phyloP scores from a whole-genome alignment of 345 rosid species.

The Gossypium bickii region DNA sequence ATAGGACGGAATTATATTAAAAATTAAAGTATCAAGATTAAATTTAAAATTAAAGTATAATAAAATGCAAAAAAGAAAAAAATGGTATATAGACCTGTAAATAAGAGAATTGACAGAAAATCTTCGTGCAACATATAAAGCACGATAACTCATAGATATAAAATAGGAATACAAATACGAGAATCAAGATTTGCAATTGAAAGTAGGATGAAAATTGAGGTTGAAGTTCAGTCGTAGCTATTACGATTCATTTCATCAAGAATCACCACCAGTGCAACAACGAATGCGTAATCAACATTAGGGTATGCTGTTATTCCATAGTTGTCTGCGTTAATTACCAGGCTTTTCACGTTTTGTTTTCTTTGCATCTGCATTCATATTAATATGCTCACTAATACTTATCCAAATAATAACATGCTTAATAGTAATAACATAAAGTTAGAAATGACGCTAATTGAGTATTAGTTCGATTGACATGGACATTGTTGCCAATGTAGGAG shows the following conservation, averaged over 20 bases:
- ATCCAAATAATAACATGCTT: not conserved
- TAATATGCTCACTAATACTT: not conserved
- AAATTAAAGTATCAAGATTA: too few species aligned
- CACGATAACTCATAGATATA: too few species aligned
- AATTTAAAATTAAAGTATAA: too few species aligned
- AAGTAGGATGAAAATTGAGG: not conserved
- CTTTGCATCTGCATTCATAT: not conserved
- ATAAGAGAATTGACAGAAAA: too few species aligned
- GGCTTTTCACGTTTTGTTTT: not conserved
- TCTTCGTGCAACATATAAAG: too few species aligned
- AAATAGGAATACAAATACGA: too few species aligned
- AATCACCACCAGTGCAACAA: slow-evolving; percentile 10
- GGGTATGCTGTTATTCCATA: slow-evolving; percentile 12
- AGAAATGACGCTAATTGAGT: too few species aligned
- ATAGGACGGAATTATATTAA: too few species aligned
- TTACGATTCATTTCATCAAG: slow-evolving; percentile 14
- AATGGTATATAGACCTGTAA: too few species aligned
- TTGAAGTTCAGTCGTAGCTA: not conserved
- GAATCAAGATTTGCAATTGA: not conserved
- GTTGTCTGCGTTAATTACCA: not conserved
- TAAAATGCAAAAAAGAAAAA: too few species aligned
- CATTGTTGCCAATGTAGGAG: too few species aligned
- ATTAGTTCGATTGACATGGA: too few species aligned
- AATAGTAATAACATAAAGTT: not conserved
- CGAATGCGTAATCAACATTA: slow-evolving; percentile 18